A percentile compares a stretch with the other conserved stretches of the same genome.
Conservation (phyloP, 768 basidiomycete species). For the Trametes coccinea region DNA sequence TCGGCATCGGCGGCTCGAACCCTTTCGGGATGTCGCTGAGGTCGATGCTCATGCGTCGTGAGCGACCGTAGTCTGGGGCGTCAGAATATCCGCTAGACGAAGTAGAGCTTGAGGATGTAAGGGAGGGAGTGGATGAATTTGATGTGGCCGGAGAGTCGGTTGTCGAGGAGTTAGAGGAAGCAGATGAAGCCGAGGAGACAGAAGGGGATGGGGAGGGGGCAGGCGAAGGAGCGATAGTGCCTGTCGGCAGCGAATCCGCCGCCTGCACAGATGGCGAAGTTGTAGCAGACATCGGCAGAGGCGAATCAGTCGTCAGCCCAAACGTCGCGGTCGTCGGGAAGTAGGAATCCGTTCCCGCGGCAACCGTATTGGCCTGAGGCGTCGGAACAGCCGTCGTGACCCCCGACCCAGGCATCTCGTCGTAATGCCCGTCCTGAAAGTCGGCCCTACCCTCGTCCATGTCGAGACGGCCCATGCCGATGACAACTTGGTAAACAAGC, state of each 20-base stretch:
- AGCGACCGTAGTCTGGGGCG: neutral
- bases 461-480: constrained; percentile 82
- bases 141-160: constrained; percentile 15
- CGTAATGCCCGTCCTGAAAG: constrained; percentile 2
- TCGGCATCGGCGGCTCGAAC: neutral
- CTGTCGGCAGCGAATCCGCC: neutral
- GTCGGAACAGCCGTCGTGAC: constrained; percentile 23
- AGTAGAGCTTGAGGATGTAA: constrained; percentile 19
- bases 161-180: constrained; percentile 8
- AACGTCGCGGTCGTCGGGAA: constrained; percentile 14
- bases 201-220: constrained; percentile 9
- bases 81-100: constrained; percentile 19
- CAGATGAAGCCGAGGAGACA: neutral
- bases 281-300: neutral
- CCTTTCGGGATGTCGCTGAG: neutral
- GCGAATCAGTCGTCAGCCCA: neutral
- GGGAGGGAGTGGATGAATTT: constrained; percentile 23
- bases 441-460: constrained; percentile 25
- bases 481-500: constrained; percentile 81
- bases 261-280: neutral
- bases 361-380: constrained; percentile 2
- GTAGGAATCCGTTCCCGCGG: constrained; percentile 11
- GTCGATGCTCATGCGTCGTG: constrained; percentile 6
- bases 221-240: constrained; percentile 5
- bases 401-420: constrained; percentile 7